A percentile compares a stretch with the other conserved stretches of the same genome.
phyloP scores from a whole-genome alignment of 2,329 filamentous ascomycete species.

The Metarhizium rileyi region DNA sequence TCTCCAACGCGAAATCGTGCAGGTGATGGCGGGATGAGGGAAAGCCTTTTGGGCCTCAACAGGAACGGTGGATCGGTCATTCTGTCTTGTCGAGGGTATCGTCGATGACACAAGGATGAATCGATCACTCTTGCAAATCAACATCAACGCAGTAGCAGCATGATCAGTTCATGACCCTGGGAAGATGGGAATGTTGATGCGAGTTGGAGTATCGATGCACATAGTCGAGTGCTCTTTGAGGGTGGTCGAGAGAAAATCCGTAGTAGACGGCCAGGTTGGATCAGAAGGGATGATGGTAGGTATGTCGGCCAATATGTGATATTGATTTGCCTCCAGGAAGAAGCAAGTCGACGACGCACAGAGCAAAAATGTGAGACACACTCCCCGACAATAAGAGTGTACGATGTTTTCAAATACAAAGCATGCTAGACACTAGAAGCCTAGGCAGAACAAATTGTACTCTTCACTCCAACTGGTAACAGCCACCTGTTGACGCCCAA shows the following conservation, averaged over 20 bases:
- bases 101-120: not conserved
- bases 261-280: not conserved
- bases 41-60: constrained; percentile 23
- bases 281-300: not conserved
- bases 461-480: not conserved
- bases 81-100: constrained; percentile 7
- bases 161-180: constrained; percentile 24
- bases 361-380: not conserved
- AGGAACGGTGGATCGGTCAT: constrained; percentile 26
- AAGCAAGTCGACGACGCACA: not conserved
- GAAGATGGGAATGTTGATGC: constrained; percentile 19
- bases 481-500: not conserved
- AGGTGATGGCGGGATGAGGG: constrained; percentile 28
- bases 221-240: constrained; percentile 8
- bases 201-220: constrained; percentile 8
- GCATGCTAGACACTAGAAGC: not conserved
- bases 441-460: not conserved
- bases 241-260: not conserved
- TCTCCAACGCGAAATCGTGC: constrained; percentile 38
- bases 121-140: constrained; percentile 1
- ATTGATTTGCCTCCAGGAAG: not conserved
- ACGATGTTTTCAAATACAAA: not conserved
- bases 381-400: not conserved
- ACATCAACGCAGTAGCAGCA: constrained; percentile 2
- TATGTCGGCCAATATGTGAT: not conserved